Evolutionary conservation across 257 asterid genomes (phyloP).

Genomic region (Thymus quinquecostatus): DNA sequence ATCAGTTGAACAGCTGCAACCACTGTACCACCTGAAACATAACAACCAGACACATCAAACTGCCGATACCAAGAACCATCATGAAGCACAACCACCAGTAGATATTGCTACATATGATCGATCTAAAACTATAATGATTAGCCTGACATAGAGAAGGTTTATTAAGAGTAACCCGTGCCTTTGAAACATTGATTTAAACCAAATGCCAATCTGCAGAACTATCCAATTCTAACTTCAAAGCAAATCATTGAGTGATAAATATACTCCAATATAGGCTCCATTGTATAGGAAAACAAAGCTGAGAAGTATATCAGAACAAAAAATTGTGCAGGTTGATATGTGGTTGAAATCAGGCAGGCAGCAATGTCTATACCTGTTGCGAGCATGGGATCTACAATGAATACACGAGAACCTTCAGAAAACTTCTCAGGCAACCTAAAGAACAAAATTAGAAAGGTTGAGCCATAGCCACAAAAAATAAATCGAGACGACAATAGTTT

Average conservation of each 20-base stretch:
- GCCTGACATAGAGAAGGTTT: slow-evolving; percentile 8
- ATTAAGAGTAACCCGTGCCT: background rate
- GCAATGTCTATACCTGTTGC: slow-evolving; percentile 73
- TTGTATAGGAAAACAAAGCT: background rate
- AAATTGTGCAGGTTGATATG: background rate
- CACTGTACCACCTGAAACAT: slow-evolving; percentile 77
- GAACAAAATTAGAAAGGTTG: slow-evolving; percentile 28
- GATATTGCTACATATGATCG: background rate
- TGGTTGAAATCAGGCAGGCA: background rate
- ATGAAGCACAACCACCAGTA: background rate
- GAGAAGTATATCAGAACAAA: background rate
- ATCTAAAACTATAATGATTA: background rate
- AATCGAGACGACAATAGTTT: slow-evolving; percentile 9
- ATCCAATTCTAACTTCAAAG: background rate
- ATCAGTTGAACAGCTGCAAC: slow-evolving; percentile 84
- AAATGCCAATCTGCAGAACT: slow-evolving; percentile 1
- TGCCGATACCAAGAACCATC: slow-evolving; percentile 9
- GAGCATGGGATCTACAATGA: slow-evolving; percentile 95
- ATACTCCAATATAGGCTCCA: slow-evolving; percentile 6
- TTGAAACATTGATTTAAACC: background rate
- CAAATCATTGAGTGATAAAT: background rate
- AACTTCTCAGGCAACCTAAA: slow-evolving; percentile 87
- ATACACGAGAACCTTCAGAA: slow-evolving; percentile 82
- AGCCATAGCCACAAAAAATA: slow-evolving; percentile 4
- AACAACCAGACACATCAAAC: slow-evolving; percentile 32